Base-by-base conservation (phyloP, 352 stramenopile genomes). In the Phytopythium boreale region DNA sequence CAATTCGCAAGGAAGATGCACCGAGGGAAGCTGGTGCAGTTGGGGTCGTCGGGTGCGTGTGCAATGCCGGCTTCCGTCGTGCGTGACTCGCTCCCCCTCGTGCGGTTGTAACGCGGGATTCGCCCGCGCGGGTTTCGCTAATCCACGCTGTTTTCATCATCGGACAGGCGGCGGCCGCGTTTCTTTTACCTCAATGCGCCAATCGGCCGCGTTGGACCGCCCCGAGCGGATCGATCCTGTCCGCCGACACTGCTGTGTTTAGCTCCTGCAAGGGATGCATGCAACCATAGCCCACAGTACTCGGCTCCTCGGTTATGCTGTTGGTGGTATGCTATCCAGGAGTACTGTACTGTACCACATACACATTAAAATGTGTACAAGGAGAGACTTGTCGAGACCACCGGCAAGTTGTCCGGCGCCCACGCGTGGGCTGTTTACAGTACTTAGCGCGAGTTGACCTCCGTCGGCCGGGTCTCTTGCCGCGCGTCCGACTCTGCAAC, bases 81-180 rank as follows among this genome's bases (percentile, higher is more conserved):
- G n/a, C n/a, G n/a, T n/a, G n/a, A n/a, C n/a, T n/a, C n/a, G n/a
- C n/a, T n/a, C n/a, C n/a, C n/a, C n/a, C 49, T 36, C 24, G 36
- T 59, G 9, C 34, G 9, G 34, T 47, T 20, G 53, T 37, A 19
- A 20, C 53, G 14, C n/a, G n/a, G n/a, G n/a, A n/a, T n/a, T n/a
- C n/a, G n/a, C 36, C 4, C 36, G 9, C 36, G 36, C 36, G 36
- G 10, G 36, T 15, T 41, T 22, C 19, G 41, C 41, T 59, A 59
- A 59, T 26, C 34, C 27, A 4, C 53, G 10, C 20, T 59, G 53
- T 59, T 59, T 59, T 49, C 53, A 59, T 59, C 53, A 59, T 59
- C 36, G 6, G 19, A 15, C 49, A 9, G 14, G 4, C 20, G 27
- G 11, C 27, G 49, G n/a, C 20, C 53, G 53, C 53, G 34, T 49